A percentile compares a stretch with the other conserved stretches of the same genome.
phyloP scores from a whole-genome alignment of 176 grass and related monocot genomes.

The Raddia guianensis region DNA sequence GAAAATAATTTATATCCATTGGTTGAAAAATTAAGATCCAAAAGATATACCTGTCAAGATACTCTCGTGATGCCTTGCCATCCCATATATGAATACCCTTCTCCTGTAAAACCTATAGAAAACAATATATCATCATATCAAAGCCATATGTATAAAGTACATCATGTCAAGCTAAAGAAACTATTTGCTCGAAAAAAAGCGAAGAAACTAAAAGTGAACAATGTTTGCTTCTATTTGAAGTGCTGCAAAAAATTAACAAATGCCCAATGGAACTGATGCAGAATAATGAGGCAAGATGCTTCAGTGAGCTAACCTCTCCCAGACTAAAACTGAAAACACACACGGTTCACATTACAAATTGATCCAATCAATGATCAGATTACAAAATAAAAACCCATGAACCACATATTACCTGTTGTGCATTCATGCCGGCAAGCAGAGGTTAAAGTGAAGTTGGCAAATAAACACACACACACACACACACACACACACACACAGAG shows the following conservation, averaged over 20 bases:
- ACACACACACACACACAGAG: no score
- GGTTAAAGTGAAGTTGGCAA: neutral
- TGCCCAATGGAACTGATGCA: neutral
- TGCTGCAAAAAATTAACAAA: neutral
- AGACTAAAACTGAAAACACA: neutral
- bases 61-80: conserved; percentile 84
- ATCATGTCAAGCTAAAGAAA: neutral
- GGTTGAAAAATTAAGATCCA: conserved; percentile 2
- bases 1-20: conserved; percentile 9
- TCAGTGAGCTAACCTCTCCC: neutral
- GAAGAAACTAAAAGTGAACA: neutral
- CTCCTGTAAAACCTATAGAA: conserved; percentile 72
- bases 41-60: conserved; percentile 69
- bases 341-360: neutral
- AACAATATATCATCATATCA: conserved; percentile 3
- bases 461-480: no score
- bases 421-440: neutral
- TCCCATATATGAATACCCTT: conserved; percentile 87
- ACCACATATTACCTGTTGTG: neutral
- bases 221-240: neutral
- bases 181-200: no score
- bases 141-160: conserved; percentile 6
- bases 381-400: neutral
- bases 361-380: neutral
- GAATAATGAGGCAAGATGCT: neutral